Base-by-base conservation (phyloP, 164 flowering plant genomes). In the Kingdonia uniflora region DNA sequence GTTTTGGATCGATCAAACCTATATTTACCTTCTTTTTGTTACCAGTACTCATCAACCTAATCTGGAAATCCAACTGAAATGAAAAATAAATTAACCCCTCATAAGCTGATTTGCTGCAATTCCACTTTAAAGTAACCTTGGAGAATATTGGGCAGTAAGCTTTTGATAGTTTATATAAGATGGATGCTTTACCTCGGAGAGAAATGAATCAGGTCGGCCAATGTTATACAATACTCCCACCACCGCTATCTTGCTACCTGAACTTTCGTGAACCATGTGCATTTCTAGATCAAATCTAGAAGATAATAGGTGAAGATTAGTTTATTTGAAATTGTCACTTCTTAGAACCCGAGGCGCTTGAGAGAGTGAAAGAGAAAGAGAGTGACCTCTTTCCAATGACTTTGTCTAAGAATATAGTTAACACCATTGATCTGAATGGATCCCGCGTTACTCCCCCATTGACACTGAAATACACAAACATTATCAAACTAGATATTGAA, bases 341-440 rank as follows among this genome's bases (percentile, higher is more conserved):
- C 8, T 5, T 44, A 16, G 5, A 11, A 17, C 3, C 22, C 19
- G 1, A 1, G 21, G 1, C 2, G 2, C 1, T 16, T 44, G 20
- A 12, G 2, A 16, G 51, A 24, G 5, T 46, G 22, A 10, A 26
- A 40, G 14, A 0, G 89, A 78, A 42, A 83, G 85, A 2, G 81
- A 64, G 65, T 82, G 89, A n/a, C n/a, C n/a, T n/a, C n/a, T n/a
- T n/a, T n/a, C 85, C 85, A 82, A 46, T 82, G 89, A 29, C 57
- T 56, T 55, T 73, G 76, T 37, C 53, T 22, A 33, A 80, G 81
- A 2, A 21, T n/a, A 54, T 78, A 82, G 0, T 68, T 48, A 0
- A 68, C 71, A 14, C 72, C 69, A 37, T 76, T 71, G 19, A 76
- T 70, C 19, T 33, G 4, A 14, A 80, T 51, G 13, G 67, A 76